These are phyloP conservation scores for Lactarius sanguifluus DNA, from an alignment of 768 basidiomycete genomes.

Conservation along the genomic window DNA sequence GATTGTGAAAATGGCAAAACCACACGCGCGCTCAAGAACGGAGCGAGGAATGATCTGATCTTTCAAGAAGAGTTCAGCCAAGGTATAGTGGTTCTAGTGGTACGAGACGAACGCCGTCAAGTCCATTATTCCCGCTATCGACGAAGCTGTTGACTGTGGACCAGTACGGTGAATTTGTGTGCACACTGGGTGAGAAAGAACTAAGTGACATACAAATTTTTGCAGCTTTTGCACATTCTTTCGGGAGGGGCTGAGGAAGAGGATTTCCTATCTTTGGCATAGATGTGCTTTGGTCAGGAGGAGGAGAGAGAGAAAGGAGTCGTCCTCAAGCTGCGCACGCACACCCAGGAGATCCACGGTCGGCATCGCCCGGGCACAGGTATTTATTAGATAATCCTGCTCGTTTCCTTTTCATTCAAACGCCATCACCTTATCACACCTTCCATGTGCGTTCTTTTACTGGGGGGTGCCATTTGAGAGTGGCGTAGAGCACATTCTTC, in stretches of 20 bases:
- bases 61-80: not conserved
- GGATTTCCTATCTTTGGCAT: constrained; percentile 47
- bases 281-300: not conserved
- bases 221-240: constrained; percentile 85
- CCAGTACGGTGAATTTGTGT: constrained; percentile 16
- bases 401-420: constrained; percentile 1
- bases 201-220: constrained; percentile 66
- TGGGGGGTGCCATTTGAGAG: constrained; percentile 35
- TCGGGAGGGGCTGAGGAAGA: constrained; percentile 61
- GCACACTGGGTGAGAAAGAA: not conserved
- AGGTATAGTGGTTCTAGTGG: not conserved
- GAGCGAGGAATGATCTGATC: constrained; percentile 53
- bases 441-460: constrained; percentile 28
- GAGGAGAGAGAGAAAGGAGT: not conserved
- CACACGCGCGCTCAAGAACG: constrained; percentile 57
- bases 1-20: constrained; percentile 91
- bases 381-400: not conserved
- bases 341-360: not conserved
- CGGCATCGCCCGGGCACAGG: constrained; percentile 1
- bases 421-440: constrained; percentile 40
- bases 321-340: not conserved
- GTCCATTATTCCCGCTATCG: constrained; percentile 73
- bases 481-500: constrained; percentile 36
- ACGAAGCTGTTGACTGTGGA: constrained; percentile 79
- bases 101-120: constrained; percentile 63